Base-by-base conservation (phyloP, 371 early-diverging fungal species). In the Mortierella sp. region DNA sequence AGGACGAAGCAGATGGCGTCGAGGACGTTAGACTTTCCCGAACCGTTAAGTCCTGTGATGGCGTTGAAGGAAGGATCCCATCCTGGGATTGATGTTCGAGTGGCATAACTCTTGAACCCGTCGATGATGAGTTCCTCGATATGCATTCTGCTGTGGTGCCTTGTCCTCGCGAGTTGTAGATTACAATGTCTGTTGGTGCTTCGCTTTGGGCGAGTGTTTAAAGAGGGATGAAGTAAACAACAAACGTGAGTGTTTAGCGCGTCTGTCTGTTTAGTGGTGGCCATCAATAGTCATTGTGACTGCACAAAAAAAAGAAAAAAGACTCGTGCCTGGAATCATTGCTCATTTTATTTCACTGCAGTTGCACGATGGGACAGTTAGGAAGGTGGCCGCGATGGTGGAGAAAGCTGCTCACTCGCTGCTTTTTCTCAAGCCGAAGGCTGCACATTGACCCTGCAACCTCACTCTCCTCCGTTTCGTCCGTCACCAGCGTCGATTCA, bases 1-100 rank as follows among this genome's bases (percentile, higher is more conserved):
- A 99, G 92, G 9, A 98, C 99, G 91, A 99, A 99, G 85, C 99
- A 98, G 83, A 99, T 99, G 38, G 99, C 99, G 88, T 99, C 99
- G 42, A 99, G 91, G 73, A 99, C 97, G 91, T 99, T 99, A 28
- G 99, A 99, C 89, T 99, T 99, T 57, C 99, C 99, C 8, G 98
- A 97, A 34, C 99, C 99, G 88, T 99, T 99, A 54, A 99, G 92
- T 52, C 99, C 99, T 7, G 99, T 99, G 82, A 99, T 99, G 44
- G 99, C 99, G 88, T 99, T 99, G 90, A 99, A 99, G 80, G 97
- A 94, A 6, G 96, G 94, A 89, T 98, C 98, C 98, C 98, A 99
- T 38, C 97, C 97, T 26, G 95, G 93, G 73, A 99, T 98, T 76
- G 97, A 96, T 3, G 98, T 98, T 70, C 99, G 94, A 16, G 96